phyloP scores from a whole-genome alignment of 2,329 filamentous ascomycete genomes.

The Corinectria fuckeliana region DNA sequence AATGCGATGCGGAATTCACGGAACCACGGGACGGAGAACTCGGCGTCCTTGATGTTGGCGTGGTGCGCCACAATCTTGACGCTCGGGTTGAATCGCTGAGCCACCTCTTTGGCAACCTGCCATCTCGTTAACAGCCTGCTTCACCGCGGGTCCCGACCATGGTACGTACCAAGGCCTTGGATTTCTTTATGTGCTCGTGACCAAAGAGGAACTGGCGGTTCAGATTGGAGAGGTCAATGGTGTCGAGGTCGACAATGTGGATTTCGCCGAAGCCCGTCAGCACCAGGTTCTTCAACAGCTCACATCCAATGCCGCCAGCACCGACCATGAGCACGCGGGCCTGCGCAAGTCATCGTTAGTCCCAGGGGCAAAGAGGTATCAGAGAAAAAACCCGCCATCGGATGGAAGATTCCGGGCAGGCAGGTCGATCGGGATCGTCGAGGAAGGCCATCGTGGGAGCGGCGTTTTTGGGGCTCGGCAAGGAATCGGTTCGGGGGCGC shows the following conservation, averaged over 20 bases:
- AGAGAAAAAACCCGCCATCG: background rate
- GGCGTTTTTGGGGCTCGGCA: conserved; percentile 11
- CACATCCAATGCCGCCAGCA: conserved; percentile 96
- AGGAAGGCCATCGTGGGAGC: background rate
- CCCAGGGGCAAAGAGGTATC: background rate
- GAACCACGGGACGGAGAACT: conserved; percentile 92
- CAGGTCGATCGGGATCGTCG: background rate
- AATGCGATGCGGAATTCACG: conserved; percentile 83
- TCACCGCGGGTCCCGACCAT: conserved; percentile 7
- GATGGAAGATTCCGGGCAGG: conserved; percentile 1
- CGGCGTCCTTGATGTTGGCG: conserved; percentile 89
- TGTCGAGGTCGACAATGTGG: conserved; percentile 95
- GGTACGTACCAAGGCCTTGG: conserved; percentile 81
- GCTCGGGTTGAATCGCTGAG: conserved; percentile 86
- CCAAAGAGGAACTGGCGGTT: conserved; percentile 98
- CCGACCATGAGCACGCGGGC: conserved; percentile 91
- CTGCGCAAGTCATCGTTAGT: conserved; percentile 53
- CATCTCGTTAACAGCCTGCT: conserved; percentile 26
- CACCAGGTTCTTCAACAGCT: conserved; percentile 95
- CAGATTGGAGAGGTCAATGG: conserved; percentile 96
- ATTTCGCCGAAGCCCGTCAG: conserved; percentile 91
- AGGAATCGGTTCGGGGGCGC: conserved; percentile 18
- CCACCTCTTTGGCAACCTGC: conserved; percentile 90
- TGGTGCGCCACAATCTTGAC: conserved; percentile 89
- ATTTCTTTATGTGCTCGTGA: conserved; percentile 96